phyloP scores from a whole-genome alignment of 495 filamentous ascomycete genomes.

The Penicillium canariense region DNA sequence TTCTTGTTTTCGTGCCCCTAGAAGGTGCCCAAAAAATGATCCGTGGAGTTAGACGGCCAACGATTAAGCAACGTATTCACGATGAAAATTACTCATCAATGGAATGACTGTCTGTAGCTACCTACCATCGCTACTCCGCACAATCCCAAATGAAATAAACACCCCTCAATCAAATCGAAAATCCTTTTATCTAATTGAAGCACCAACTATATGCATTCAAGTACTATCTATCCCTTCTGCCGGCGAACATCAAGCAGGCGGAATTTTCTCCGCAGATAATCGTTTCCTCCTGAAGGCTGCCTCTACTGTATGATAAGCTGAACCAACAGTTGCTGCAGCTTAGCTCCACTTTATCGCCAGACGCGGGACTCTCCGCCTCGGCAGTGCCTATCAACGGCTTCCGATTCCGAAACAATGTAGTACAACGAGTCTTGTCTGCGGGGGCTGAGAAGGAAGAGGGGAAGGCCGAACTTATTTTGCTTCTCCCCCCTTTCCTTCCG shows the following conservation, averaged over 20 bases:
- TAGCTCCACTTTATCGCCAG: not conserved
- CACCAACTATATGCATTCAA: not conserved
- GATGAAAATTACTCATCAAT: too few species aligned
- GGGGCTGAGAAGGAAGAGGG: not conserved
- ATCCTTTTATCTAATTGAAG: too few species aligned
- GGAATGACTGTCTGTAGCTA: too few species aligned
- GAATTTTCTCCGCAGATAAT: not conserved
- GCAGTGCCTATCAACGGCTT: conserved; percentile 3
- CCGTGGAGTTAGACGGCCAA: too few species aligned
- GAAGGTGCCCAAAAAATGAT: too few species aligned
- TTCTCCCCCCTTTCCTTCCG: not conserved
- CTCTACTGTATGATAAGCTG: not conserved
- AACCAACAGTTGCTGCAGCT: not conserved
- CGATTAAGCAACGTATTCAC: too few species aligned
- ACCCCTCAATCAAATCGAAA: too few species aligned
- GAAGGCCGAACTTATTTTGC: not conserved
- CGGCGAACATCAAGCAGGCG: not conserved
- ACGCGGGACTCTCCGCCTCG: not conserved
- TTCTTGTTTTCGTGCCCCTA: too few species aligned
- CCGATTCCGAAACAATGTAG: conserved; percentile 2
- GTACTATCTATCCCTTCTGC: not conserved
- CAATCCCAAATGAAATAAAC: too few species aligned
- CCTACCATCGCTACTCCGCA: too few species aligned
- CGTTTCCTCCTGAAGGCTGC: not conserved
- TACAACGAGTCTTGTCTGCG: not conserved